Base-by-base conservation (phyloP, 106 monocot genomes). In the Dendrobium huoshanense region DNA sequence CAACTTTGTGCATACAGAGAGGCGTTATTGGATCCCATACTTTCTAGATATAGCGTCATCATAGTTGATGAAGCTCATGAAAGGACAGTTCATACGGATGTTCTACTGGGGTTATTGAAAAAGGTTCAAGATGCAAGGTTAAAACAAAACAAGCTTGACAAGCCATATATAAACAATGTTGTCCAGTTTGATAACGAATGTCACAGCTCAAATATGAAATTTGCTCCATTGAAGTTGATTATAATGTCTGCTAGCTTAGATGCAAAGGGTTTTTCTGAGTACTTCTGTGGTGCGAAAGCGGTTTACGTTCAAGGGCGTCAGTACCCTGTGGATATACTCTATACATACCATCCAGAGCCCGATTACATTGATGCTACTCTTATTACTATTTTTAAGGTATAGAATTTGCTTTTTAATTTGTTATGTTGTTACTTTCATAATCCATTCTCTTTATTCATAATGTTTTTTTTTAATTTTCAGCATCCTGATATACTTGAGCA, bases 61-160 rank as follows among this genome's bases (percentile, higher is more conserved):
- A 87, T 99, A 77, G 88, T 99, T 80, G 98, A 99, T 85, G 98
- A 99, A 87, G 98, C 98, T 51, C 98, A 99, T 79, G 98, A 99
- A 84, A 91, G 98, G 88, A 99, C 98, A 67, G 87, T 99, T 13
- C 98, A 95, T 67, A 99, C 95, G 70, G 98, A 99, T 86, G 93
- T 99, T 7, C 83, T 99, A 19, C 73, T 99, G 73, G 98, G 98
- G 51, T 82, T 99, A 79, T 82, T 99, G 67, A 99, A 95, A 84
- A 87, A 84, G 8, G 89, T 99, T 56, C 98, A 95, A 82, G 15
- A 33, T 67, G 72, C 61, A 51, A 88, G 92, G 64, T 87, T 87
- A 81, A 84, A 84, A 10, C 72, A 81, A 73, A 22, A 83, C 79
- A 80, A 83, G 76, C 24, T 61, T 80, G 31, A 77, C 27, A 78